These are phyloP conservation scores for Trichoderma gamsii DNA, from an alignment of 495 filamentous ascomycete species.

Conservation along the genomic window DNA sequence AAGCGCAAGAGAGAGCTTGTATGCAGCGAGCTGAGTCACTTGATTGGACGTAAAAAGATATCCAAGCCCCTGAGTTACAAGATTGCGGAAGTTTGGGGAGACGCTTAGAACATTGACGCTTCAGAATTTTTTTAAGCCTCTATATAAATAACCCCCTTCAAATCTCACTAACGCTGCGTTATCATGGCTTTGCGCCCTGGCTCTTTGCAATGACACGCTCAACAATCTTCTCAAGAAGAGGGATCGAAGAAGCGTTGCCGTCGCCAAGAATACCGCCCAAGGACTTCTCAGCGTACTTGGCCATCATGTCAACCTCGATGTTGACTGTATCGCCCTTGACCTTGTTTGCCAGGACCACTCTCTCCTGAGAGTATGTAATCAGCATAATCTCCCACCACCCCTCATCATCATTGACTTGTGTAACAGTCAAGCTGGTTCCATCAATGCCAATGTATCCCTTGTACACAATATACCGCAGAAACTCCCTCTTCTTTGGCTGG, in stretches of 20 bases:
- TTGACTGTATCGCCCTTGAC: slow-evolving; percentile 81
- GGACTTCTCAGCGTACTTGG: slow-evolving; percentile 98
- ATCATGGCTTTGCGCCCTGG: slow-evolving; percentile 35
- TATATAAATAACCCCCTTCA: not conserved
- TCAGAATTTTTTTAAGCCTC: not conserved
- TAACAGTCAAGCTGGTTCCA: slow-evolving; percentile 93
- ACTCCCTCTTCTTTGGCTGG: slow-evolving; percentile 55
- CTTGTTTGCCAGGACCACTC: slow-evolving; percentile 79
- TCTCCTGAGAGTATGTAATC: slow-evolving; percentile 95
- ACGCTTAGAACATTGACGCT: slow-evolving; percentile 21
- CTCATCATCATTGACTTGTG: slow-evolving; percentile 65
- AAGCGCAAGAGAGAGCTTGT: slow-evolving; percentile 51
- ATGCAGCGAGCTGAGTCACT: slow-evolving; percentile 42
- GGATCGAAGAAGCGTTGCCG: slow-evolving; percentile 46
- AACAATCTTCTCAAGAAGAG: slow-evolving; percentile 80
- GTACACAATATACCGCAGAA: slow-evolving; percentile 83
- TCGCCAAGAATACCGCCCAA: slow-evolving; percentile 60
- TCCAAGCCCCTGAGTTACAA: slow-evolving; percentile 57
- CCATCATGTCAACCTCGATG: slow-evolving; percentile 96
- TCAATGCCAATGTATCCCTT: slow-evolving; percentile 96
- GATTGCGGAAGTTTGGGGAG: slow-evolving; percentile 70
- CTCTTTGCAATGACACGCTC: slow-evolving; percentile 68
- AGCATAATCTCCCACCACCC: slow-evolving; percentile 98
- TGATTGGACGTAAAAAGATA: slow-evolving; percentile 66
- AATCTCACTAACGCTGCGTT: not conserved